Base-by-base conservation (phyloP, 2,329 filamentous ascomycete species). In the Zymoseptoria passerinii region DNA sequence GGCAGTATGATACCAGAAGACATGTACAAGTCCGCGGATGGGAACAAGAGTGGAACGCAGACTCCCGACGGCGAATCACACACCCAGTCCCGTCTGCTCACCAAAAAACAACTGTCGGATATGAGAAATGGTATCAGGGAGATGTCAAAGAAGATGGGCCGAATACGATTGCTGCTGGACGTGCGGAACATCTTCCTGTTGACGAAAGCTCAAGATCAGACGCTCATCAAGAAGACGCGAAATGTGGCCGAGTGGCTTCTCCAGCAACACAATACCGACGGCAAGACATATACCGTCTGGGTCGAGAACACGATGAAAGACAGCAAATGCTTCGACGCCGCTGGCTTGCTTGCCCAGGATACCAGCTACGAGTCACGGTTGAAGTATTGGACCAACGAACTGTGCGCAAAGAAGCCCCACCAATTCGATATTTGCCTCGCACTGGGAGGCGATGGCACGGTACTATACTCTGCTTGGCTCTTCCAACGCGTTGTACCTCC, bases 81-180 rank as follows among this genome's bases (percentile, higher is more conserved):
- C 27, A 76, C 80, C 18, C 78, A 85, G 58, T 86, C 83, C 59
- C 83, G 92, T n/a, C 82, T 96, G 53, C 80, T 97, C 65, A 96
- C 92, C 1, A 97, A 97, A 77, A 91, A 89, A 72, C 90, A 99
- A 74, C 80, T 99, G 49, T 91, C 88, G 13, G 94, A 97, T 68
- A 97, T 99, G 92, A 92, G 92, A 0, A 92, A 92, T 84, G 92
- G 92, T 27, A 94, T 97, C 58, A 82, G 94, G 52, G 90, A 96
- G 74, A 78, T 99, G 59, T 92, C 89, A 28, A 88, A 95, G 69
- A 87, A 89, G 60, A 76, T 97, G 59, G 89, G 90, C 54, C 91
- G 86, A 73, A 86, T 97, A 71, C 84, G 87, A 58, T 79, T 99
- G 62, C 89, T 87, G 71, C 84, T 96, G 64, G 86, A 87, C 55